Evolutionary conservation across 305 asterid species (phyloP).

Genomic region (Solanum hybrid): DNA sequence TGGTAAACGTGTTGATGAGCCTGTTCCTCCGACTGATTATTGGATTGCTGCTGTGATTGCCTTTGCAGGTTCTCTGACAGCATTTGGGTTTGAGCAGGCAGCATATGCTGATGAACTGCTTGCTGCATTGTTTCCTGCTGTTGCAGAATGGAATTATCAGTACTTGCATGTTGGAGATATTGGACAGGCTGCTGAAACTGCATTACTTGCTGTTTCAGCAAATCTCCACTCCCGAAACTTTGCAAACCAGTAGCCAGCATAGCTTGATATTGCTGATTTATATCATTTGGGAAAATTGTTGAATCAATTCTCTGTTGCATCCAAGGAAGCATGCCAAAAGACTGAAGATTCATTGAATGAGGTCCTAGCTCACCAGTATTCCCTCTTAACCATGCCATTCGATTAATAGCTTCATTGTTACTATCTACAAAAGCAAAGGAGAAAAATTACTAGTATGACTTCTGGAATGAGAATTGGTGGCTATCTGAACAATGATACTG

Average conservation of each 20-base stretch:
- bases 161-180: conserved; percentile 46
- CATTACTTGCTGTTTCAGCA: conserved; percentile 51
- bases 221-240: conserved; percentile 51
- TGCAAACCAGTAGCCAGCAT: conserved; percentile 64
- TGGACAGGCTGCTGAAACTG: conserved; percentile 68
- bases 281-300: conserved; percentile 42
- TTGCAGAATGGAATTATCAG: conserved; percentile 36
- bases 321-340: conserved; percentile 72
- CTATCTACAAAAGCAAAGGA: conserved; percentile 36
- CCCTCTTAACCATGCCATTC: conserved; percentile 82
- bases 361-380: conserved; percentile 66
- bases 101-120: conserved; percentile 27
- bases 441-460: background rate
- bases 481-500: background rate
- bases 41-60: conserved; percentile 29
- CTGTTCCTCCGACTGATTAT: conserved; percentile 29
- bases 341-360: conserved; percentile 53
- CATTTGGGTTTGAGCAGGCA: conserved; percentile 39
- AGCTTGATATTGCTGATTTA: conserved; percentile 76
- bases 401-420: conserved; percentile 50
- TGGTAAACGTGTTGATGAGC: conserved; percentile 38
- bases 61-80: conserved; percentile 35
- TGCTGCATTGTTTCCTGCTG: conserved; percentile 30
- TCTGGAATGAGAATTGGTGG: background rate
- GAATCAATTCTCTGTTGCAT: conserved; percentile 84